A percentile compares a stretch with the other conserved stretches of the same genome.
Conservation (phyloP, 2,329 filamentous ascomycete species). For the Talaromyces sp. region DNA sequence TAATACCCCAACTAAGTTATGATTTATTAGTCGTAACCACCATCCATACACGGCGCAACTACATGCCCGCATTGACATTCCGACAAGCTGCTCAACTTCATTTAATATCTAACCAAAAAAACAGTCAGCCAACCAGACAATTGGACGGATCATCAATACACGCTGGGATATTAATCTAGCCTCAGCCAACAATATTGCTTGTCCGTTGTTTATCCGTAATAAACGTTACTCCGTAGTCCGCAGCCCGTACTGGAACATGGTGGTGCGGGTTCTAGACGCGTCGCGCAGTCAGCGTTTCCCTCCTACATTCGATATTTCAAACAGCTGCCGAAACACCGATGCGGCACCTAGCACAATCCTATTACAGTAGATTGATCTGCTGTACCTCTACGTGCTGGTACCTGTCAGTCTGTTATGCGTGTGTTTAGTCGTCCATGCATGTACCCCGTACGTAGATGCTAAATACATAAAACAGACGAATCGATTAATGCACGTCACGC, state of each 20-base stretch:
- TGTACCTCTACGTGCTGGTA: background rate
- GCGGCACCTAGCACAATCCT: background rate
- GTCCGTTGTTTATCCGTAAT: background rate
- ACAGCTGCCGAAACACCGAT: background rate
- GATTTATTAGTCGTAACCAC: background rate
- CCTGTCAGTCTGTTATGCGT: background rate
- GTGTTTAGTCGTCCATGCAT: background rate
- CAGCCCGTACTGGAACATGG: background rate
- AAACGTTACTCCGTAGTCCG: background rate
- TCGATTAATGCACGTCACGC: slow-evolving; percentile 3
- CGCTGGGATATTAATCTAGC: background rate
- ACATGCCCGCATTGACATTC: slow-evolving; percentile 10
- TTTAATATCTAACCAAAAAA: background rate
- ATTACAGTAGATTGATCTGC: background rate
- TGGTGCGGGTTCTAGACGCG: slow-evolving; percentile 7
- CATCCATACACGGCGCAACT: background rate
- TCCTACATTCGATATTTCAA: background rate
- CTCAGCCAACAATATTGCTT: background rate
- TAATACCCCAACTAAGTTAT: background rate
- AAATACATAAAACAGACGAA: background rate
- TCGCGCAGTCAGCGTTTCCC: background rate
- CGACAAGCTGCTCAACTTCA: background rate
- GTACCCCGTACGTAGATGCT: background rate
- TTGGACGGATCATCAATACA: background rate
- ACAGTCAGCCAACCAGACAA: background rate